Conservation (phyloP, 2,329 filamentous ascomycete species). For the Penicillium brevicompactum region DNA sequence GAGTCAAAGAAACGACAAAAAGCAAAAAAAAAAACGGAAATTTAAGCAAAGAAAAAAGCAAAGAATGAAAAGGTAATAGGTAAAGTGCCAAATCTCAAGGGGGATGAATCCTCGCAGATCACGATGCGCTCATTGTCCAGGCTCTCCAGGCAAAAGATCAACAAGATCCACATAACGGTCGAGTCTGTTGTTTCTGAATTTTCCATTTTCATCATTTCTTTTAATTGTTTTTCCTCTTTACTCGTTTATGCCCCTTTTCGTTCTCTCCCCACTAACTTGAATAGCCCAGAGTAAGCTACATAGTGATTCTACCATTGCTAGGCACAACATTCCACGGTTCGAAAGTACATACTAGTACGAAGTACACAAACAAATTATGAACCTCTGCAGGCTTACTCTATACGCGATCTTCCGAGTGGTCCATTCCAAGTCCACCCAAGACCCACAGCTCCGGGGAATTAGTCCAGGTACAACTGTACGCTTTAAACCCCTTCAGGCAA, state of each 20-base stretch:
- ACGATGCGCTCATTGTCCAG: conserved; percentile 1
- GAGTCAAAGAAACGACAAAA: not conserved
- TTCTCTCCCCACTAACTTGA: not conserved
- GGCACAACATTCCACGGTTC: not conserved
- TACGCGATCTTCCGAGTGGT: conserved; percentile 12
- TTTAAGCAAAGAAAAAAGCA: conserved; percentile 13
- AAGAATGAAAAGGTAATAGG: not conserved
- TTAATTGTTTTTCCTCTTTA: not conserved
- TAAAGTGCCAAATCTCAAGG: conserved; percentile 1
- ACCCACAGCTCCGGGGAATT: conserved; percentile 8
- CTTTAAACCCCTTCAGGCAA: conserved; percentile 12
- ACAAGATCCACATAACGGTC: conserved; percentile 1
- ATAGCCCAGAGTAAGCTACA: not conserved
- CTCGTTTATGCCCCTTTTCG: not conserved
- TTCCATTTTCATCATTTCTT: conserved; percentile 7
- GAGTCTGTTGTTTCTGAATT: not conserved
- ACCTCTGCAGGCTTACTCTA: conserved; percentile 1
- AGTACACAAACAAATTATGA: not conserved
- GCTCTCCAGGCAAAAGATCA: not conserved
- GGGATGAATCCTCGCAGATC: not conserved
- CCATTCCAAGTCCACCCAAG: conserved; percentile 6
- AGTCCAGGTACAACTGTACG: conserved; percentile 10
- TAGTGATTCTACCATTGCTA: not conserved
- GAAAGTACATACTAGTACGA: not conserved
- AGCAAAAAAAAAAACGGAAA: not conserved